Evolutionary conservation across 768 basidiomycete species (phyloP), one percentile per base, ranked within the genome.

Genomic region (Boletus tylopilopsis): DNA sequence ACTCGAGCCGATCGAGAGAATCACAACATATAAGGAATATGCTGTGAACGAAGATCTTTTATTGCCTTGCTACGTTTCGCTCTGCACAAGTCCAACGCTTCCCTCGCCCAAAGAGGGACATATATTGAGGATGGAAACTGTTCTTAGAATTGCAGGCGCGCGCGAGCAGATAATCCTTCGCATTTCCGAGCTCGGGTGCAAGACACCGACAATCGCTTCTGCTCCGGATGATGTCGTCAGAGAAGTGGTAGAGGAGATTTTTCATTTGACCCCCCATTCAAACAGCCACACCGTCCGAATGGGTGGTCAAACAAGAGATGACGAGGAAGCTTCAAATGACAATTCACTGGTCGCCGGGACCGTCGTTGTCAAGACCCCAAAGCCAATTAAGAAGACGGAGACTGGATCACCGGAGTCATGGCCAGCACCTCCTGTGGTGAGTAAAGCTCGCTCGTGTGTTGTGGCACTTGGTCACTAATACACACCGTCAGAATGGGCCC

Each of bases 121-220:
- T 4, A 66, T 68, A 29, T 68, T 90, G n/a, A 81, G 82, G 40
- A 62, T 81, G 59, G 77, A 82, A 32, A 81, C 80, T 0, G 71
- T 79, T 0, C 62, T 85, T 2, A 72, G 64, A 27, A 68, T 87
- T 16, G 79, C 79, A 0, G 62, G 67, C 2, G 79, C 78, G 3
- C 74, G 85, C 1, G 85, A 87, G 51, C 65, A 64, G 16, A 61
- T 59, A 9, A 60, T 56, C 41, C 72, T 72, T 23, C 66, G 74
- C 6, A 67, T 75, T 3, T 54, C 62, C 5, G 58, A 60, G 18
- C 57, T 41, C 1, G 70, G 71, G 2, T 52, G 46, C 29, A 59
- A 50, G 16, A 63, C 62, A 0, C 71, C 73, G 0, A 65, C 60
- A 0, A 57, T 56, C 1, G 64, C 67, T 0, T 55, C 60, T 3